These are phyloP conservation scores for Vanderwaltozyma tropicalis DNA, from an alignment of 805 yeast genomes.

Conservation along the genomic window DNA sequence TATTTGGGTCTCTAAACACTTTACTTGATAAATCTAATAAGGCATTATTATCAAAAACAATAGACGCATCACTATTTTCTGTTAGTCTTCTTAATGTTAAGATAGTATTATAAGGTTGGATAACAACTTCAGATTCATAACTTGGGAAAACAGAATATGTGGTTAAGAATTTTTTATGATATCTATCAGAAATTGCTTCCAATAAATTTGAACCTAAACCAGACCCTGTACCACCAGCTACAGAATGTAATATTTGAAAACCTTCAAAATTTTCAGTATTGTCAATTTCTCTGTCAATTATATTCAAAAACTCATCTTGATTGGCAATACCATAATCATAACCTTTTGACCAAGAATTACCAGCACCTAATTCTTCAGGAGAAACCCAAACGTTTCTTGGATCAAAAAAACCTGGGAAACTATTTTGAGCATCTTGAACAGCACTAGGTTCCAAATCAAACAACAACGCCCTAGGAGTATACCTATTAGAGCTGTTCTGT, in stretches of 20 bases:
- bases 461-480: slow-evolving; percentile 79
- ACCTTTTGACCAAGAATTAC: slow-evolving; percentile 93
- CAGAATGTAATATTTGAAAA: slow-evolving; percentile 84
- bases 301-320: slow-evolving; percentile 65
- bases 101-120: slow-evolving; percentile 89
- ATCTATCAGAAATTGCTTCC: slow-evolving; percentile 71
- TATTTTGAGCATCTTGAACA: slow-evolving; percentile 47
- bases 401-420: slow-evolving; percentile 58
- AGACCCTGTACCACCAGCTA: slow-evolving; percentile 98
- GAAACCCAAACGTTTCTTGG: slow-evolving; percentile 74
- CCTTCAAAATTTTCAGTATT: slow-evolving; percentile 83
- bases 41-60: slow-evolving; percentile 89
- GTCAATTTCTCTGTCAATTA: slow-evolving; percentile 84
- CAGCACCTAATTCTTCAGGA: slow-evolving; percentile 86
- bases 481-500: slow-evolving; percentile 60
- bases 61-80: slow-evolving; percentile 74
- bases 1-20: slow-evolving; percentile 41
- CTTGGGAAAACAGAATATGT: slow-evolving; percentile 84
- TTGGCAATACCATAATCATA: slow-evolving; percentile 61
- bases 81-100: slow-evolving; percentile 72
- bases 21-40: slow-evolving; percentile 60
- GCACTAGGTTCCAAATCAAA: slow-evolving; percentile 90
- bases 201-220: slow-evolving; percentile 82
- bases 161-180: slow-evolving; percentile 69
- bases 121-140: slow-evolving; percentile 86